Percentiles rank a stretch among this genome's conserved stretches.
Conservation (phyloP, 345 rosid genomes). For the Lumnitzera littorea region DNA sequence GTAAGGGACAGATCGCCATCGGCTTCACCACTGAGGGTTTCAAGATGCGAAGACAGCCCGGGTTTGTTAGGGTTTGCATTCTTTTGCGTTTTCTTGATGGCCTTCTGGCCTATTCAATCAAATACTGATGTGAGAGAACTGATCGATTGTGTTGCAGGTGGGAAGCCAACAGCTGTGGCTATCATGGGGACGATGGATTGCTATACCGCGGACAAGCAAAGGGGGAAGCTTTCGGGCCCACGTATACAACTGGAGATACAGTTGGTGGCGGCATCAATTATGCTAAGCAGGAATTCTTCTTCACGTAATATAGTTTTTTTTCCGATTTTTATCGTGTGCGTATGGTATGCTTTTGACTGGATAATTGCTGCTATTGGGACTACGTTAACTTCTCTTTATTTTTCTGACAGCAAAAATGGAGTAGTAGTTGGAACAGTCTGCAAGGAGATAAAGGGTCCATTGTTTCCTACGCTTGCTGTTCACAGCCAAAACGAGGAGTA, state of each 20-base stretch:
- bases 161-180: conserved; percentile 94
- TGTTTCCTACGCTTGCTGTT: conserved; percentile 88
- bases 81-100: background rate
- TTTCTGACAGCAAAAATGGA: conserved; percentile 74
- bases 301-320: conserved; percentile 52
- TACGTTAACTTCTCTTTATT: conserved; percentile 5
- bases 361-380: conserved; percentile 4
- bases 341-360: background rate
- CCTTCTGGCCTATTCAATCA: background rate
- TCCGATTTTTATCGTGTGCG: background rate
- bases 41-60: conserved; percentile 91
- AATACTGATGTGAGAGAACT: background rate
- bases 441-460: conserved; percentile 64
- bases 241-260: conserved; percentile 62
- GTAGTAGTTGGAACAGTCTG: conserved; percentile 50
- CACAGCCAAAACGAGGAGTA: conserved; percentile 98
- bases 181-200: conserved; percentile 92
- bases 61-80: conserved; percentile 30
- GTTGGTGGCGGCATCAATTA: conserved; percentile 95
- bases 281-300: conserved; percentile 76
- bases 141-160: conserved; percentile 35
- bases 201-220: conserved; percentile 69
- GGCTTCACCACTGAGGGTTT: conserved; percentile 74
- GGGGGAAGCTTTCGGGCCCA: conserved; percentile 82
- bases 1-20: conserved; percentile 68